Percentiles rank a stretch among this genome's conserved stretches.
Conservation (phyloP, 2,329 filamentous ascomycete genomes). For the Penicillium crustosum region DNA sequence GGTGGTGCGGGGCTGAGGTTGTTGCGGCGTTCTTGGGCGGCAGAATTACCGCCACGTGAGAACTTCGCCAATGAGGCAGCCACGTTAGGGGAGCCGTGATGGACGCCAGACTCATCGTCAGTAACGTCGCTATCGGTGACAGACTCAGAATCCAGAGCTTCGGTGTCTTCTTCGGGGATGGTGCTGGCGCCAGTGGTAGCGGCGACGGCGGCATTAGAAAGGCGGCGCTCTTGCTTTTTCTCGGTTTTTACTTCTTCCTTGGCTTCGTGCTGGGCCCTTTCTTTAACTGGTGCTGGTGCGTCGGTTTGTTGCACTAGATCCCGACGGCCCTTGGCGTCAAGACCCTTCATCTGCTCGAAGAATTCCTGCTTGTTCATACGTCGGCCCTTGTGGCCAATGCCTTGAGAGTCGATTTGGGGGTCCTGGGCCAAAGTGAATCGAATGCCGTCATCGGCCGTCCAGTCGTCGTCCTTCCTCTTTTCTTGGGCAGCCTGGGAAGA, state of each 20-base stretch:
- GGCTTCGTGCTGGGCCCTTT: constrained; percentile 37
- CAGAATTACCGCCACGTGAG: constrained; percentile 29
- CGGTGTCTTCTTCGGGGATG: constrained; percentile 17
- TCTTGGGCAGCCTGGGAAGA: constrained; percentile 30
- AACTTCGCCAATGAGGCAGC: constrained; percentile 40
- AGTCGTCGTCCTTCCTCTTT: constrained; percentile 34
- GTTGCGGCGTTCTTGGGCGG: constrained; percentile 42
- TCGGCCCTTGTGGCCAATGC: constrained; percentile 50
- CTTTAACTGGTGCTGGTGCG: constrained; percentile 41
- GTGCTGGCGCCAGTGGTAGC: constrained; percentile 16
- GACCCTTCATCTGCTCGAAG: constrained; percentile 59
- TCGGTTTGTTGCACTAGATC: constrained; percentile 46
- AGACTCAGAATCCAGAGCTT: constrained; percentile 26
- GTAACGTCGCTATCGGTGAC: constrained; percentile 26
- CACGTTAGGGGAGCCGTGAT: constrained; percentile 34
- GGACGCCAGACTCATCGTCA: constrained; percentile 25
- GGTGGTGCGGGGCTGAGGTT: constrained; percentile 32
- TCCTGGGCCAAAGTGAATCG: constrained; percentile 61
- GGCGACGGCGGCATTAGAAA: constrained; percentile 20
- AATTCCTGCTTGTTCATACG: constrained; percentile 66
- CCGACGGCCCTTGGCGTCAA: constrained; percentile 60
- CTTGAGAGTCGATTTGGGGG: constrained; percentile 35
- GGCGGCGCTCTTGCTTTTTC: constrained; percentile 26
- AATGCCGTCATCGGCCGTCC: constrained; percentile 51
- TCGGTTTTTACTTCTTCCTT: constrained; percentile 29